Percentiles rank a stretch among this genome's conserved stretches.
phyloP scores from a whole-genome alignment of 768 basidiomycete species.

The Cubamyces sp. region DNA sequence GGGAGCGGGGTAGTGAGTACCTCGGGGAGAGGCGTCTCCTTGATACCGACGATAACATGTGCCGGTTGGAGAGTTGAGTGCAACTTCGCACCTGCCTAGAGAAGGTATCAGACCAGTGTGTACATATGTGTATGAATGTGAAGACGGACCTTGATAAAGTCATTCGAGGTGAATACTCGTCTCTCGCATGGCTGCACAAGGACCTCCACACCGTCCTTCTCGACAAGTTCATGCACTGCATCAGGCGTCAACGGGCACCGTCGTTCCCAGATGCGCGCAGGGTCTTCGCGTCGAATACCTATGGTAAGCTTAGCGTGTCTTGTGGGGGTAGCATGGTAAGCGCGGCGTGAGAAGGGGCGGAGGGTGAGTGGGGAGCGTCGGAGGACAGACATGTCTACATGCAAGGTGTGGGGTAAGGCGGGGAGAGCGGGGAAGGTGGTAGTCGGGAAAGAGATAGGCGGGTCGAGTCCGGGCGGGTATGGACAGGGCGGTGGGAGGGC shows the following conservation, averaged over 20 bases:
- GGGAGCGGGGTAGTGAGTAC: slow-evolving; percentile 52
- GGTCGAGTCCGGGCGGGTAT: neutral
- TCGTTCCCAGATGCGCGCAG: slow-evolving; percentile 83
- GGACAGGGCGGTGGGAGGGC: slow-evolving; percentile 8
- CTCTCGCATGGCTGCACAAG: slow-evolving; percentile 77
- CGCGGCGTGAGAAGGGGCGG: slow-evolving; percentile 1
- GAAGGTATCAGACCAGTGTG: neutral
- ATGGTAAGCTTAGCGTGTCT: slow-evolving; percentile 40
- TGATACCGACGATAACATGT: slow-evolving; percentile 85
- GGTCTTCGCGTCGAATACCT: slow-evolving; percentile 79
- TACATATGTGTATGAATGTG: neutral
- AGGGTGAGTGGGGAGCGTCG: slow-evolving; percentile 25
- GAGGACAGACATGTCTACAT: slow-evolving; percentile 25
- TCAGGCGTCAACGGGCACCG: slow-evolving; percentile 82
- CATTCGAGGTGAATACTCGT: slow-evolving; percentile 66
- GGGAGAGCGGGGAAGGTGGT: neutral
- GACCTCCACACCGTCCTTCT: slow-evolving; percentile 60
- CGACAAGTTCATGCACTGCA: slow-evolving; percentile 64
- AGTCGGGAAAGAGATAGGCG: neutral
- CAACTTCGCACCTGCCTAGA: slow-evolving; percentile 78
- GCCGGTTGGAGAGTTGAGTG: slow-evolving; percentile 59
- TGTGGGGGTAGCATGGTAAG: slow-evolving; percentile 13
- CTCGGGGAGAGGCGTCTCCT: slow-evolving; percentile 76
- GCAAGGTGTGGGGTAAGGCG: neutral
- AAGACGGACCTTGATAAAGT: slow-evolving; percentile 62